Percentiles rank a stretch among this genome's conserved stretches.
phyloP scores from a whole-genome alignment of 2,329 filamentous ascomycete genomes.

The Penicillium vulpinum region DNA sequence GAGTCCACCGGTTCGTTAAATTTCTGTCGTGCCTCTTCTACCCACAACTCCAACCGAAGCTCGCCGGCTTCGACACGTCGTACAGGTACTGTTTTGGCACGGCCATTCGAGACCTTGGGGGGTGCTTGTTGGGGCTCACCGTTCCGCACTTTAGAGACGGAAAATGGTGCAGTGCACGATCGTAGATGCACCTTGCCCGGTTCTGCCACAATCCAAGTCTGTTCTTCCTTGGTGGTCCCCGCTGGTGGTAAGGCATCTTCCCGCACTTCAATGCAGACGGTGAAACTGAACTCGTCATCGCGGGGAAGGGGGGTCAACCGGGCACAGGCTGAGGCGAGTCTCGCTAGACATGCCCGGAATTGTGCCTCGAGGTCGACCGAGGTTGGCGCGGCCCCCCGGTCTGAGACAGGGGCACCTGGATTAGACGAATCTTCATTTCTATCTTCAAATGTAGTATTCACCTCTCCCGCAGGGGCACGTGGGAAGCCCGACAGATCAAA shows the following conservation, averaged over 20 bases:
- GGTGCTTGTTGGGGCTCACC: conserved; percentile 38
- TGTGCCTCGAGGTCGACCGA: conserved; percentile 50
- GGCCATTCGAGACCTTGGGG: conserved; percentile 44
- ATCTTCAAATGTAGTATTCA: conserved; percentile 54
- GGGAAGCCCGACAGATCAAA: conserved; percentile 62
- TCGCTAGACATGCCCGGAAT: conserved; percentile 49
- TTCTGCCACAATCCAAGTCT: conserved; percentile 63
- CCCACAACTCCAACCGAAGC: conserved; percentile 67
- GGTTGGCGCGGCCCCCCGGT: conserved; percentile 32
- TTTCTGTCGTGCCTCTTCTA: conserved; percentile 64
- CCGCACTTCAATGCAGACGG: conserved; percentile 51
- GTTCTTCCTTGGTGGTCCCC: conserved; percentile 50
- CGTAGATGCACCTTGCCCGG: conserved; percentile 45
- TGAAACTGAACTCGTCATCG: conserved; percentile 51
- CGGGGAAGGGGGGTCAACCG: conserved; percentile 46
- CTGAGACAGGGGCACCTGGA: conserved; percentile 29
- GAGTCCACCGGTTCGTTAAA: conserved; percentile 45
- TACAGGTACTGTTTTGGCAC: conserved; percentile 60
- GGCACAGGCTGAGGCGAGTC: conserved; percentile 47
- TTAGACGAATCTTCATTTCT: conserved; percentile 37
- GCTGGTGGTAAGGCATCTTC: conserved; percentile 50
- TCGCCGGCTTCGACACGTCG: conserved; percentile 65
- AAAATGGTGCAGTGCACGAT: conserved; percentile 43
- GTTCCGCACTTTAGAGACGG: conserved; percentile 40
- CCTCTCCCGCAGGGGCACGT: conserved; percentile 47